phyloP scores from a whole-genome alignment of 1,284 basidiomycete genomes.

The Malassezia sympodialis region DNA sequence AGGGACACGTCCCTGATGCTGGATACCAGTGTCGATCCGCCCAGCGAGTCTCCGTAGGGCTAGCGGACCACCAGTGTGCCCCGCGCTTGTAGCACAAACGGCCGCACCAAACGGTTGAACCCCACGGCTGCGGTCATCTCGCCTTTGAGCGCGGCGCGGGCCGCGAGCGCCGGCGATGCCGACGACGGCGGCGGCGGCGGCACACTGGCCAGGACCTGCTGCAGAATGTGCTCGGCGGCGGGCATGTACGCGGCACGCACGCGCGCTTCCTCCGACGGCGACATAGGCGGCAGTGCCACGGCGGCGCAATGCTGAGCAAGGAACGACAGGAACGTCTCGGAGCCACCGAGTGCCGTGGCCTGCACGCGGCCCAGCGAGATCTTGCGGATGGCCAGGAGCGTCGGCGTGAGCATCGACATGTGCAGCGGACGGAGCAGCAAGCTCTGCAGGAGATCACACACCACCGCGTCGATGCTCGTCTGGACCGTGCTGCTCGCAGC shows the following conservation, averaged over 20 bases:
- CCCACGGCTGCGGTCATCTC: neutral
- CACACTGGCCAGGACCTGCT: neutral
- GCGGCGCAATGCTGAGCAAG: neutral
- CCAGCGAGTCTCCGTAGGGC: neutral
- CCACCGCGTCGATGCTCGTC: neutral
- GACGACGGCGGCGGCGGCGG: neutral
- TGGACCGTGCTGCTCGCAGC: neutral
- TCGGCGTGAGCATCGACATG: slow-evolving; percentile 3
- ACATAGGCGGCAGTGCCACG: neutral
- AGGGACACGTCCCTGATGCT: neutral
- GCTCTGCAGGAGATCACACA: neutral
- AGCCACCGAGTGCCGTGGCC: slow-evolving; percentile 4
- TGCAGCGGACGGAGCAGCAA: slow-evolving; percentile 10
- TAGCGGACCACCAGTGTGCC: slow-evolving; percentile 1
- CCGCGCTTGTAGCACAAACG: slow-evolving; percentile 3
- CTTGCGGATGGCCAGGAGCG: slow-evolving; percentile 8
- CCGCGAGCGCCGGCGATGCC: slow-evolving; percentile 5
- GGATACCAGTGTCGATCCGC: slow-evolving; percentile 1
- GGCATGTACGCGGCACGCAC: neutral
- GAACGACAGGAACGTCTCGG: neutral
- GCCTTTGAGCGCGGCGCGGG: neutral
- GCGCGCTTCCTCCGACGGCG: neutral
- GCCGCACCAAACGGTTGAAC: slow-evolving; percentile 8
- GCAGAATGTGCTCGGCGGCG: neutral
- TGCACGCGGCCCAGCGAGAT: slow-evolving; percentile 3